Evolutionary conservation across 805 yeast species (phyloP), one percentile per base, ranked within the genome.

Genomic region (Scheffersomyces spartinae): DNA sequence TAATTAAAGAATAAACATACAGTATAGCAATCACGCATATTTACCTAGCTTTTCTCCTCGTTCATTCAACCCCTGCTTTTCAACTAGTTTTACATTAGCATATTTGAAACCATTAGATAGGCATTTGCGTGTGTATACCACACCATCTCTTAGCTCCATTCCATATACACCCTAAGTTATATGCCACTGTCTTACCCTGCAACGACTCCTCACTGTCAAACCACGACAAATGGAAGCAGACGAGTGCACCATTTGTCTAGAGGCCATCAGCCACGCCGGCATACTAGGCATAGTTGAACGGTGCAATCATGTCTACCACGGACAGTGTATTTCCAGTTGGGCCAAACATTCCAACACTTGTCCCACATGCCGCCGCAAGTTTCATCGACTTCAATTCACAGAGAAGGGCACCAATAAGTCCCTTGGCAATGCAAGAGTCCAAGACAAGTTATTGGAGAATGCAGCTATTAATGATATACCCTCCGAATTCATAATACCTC

Each of bases 181-280:
- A n/a, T n/a, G n/a, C n/a, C n/a, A n/a, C n/a, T 11, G 23, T 14
- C 15, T 25, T 9, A 22, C 13, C 21, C 19, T 20, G 24, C 11
- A 17, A n/a, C 6, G 17, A 17, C 8, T 12, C 13, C 13, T n/a
- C 7, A 13, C 5, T 5, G 7, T 7, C 7, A 21, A 21, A 21
- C 7, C 11, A 13, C 7, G 15, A 18, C 11, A 18, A 20, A 18
- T 8, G 9, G 12, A 16, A 21, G 40, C 29, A 9, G 45, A 45
- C 17, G 65, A 56, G 27, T 76, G 85, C 42, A 61, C 74, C n/a
- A 74, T 76, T 20, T 76, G 85, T 38, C 53, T 74, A 23, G 81
- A 48, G 17, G 19, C 35, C 11, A 34, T 44, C 21, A 23, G 14
- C 7, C 26, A 17, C 8, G 19, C 25, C 8, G 37, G 38, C 12